Evolutionary conservation across 108 stramenopile species (phyloP).

Genomic region (Aureococcus anophagefferens): DNA sequence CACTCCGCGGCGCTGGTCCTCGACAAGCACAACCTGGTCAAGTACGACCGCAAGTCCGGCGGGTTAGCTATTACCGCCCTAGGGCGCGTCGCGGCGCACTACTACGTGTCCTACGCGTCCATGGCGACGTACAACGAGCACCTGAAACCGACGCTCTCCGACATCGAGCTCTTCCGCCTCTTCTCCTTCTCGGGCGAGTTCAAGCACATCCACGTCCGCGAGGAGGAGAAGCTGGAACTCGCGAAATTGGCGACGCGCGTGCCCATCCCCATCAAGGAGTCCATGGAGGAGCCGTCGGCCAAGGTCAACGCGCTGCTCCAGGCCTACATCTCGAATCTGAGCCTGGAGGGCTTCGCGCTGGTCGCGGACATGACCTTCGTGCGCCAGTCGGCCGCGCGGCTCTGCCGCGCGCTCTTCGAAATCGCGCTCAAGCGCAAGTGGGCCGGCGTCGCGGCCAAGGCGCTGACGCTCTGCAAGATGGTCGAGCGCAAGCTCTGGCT

Average conservation of each 20-base stretch:
- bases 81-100: constrained; percentile 91
- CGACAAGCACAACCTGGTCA: constrained; percentile 80
- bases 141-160: constrained; percentile 89
- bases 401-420: constrained; percentile 93
- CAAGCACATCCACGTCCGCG: constrained; percentile 82
- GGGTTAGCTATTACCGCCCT: constrained; percentile 81
- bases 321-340: constrained; percentile 92
- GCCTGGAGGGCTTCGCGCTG: constrained; percentile 95
- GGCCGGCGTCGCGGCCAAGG: constrained; percentile 79
- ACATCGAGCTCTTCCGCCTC: constrained; percentile 92
- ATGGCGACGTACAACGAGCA: constrained; percentile 91
- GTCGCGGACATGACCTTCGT: constrained; percentile 97
- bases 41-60: constrained; percentile 86
- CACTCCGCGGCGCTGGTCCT: constrained; percentile 81
- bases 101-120: constrained; percentile 88
- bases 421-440: constrained; percentile 86
- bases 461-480: constrained; percentile 86
- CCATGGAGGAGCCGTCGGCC: constrained; percentile 78
- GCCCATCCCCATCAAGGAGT: constrained; percentile 95
- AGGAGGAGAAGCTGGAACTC: constrained; percentile 96
- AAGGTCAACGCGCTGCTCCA: constrained; percentile 97
- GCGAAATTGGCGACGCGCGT: constrained; percentile 82
- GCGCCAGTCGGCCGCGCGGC: constrained; percentile 90
- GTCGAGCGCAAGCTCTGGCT: constrained; percentile 85
- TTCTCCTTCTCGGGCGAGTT: constrained; percentile 95